Evolutionary conservation across 495 filamentous ascomycete genomes (phyloP).

Genomic region (Neurospora sp.): DNA sequence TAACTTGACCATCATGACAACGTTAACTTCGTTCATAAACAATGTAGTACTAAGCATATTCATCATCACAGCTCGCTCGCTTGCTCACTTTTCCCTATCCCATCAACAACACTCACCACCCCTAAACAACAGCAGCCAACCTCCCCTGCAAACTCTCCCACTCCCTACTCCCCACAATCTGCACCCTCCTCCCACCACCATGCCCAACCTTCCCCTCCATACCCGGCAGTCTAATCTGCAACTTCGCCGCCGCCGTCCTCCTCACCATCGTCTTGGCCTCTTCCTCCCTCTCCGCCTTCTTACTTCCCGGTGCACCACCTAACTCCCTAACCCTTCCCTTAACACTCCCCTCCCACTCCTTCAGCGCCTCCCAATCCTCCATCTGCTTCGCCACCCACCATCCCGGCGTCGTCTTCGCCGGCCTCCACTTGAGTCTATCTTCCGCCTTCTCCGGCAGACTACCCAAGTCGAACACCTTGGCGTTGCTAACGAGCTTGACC

Average conservation of each 20-base stretch:
- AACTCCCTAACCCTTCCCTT: conserved; percentile 27
- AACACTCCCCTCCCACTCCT: conserved; percentile 29
- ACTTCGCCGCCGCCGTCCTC: conserved; percentile 32
- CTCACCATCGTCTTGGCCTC: conserved; percentile 18
- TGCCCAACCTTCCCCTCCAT: conserved; percentile 23
- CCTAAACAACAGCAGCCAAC: conserved; percentile 7
- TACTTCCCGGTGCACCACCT: conserved; percentile 7
- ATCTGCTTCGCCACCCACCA: conserved; percentile 33
- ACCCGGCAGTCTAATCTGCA: conserved; percentile 37
- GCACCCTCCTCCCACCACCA: conserved; percentile 20
- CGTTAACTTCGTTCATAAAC: not conserved
- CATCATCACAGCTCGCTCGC: not conserved
- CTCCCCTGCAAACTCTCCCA: conserved; percentile 34
- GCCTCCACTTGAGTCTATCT: conserved; percentile 41
- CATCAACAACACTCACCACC: not conserved
- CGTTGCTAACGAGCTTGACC: conserved; percentile 52
- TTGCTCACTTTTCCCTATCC: not conserved
- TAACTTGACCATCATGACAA: not conserved
- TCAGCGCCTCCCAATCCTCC: conserved; percentile 34
- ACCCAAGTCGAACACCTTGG: conserved; percentile 47
- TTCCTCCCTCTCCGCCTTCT: conserved; percentile 1
- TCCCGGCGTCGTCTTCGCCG: conserved; percentile 32
- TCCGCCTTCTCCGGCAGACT: conserved; percentile 38
- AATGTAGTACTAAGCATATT: not conserved
- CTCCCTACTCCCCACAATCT: conserved; percentile 32